Percentiles rank a stretch among this genome's conserved stretches.
phyloP scores from a whole-genome alignment of 306 rosid genomes.

The Quercus engelmannii region DNA sequence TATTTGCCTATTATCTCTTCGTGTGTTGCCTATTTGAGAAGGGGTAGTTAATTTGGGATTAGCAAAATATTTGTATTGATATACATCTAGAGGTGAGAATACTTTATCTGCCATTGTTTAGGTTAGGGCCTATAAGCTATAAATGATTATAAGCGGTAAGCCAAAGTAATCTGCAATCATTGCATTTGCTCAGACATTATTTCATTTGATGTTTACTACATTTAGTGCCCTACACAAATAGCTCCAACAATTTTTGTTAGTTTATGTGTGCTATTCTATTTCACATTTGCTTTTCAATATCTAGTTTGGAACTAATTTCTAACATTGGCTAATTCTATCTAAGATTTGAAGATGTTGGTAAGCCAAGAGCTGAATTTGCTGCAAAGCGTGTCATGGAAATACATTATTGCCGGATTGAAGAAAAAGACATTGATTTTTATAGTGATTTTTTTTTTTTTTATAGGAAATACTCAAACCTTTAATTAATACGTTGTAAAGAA shows the following conservation, averaged over 20 bases:
- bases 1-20: neutral
- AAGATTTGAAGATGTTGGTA: conserved; percentile 89
- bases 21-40: neutral
- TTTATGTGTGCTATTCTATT: neutral
- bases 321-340: neutral
- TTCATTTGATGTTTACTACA: neutral
- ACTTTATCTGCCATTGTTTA: neutral
- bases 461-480: too few species aligned
- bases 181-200: neutral
- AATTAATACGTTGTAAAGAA: too few species aligned
- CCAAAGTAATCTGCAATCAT: neutral
- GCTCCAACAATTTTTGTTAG: neutral
- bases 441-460: too few species aligned
- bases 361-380: conserved; percentile 95
- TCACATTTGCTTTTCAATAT: neutral
- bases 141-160: neutral
- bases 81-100: neutral
- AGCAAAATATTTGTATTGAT: neutral
- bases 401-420: conserved; percentile 91
- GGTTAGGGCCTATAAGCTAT: neutral
- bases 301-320: neutral
- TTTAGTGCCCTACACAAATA: neutral
- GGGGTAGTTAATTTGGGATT: too few species aligned
- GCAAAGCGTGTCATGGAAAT: conserved; percentile 91
- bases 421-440: conserved; percentile 72